A percentile compares a stretch with the other conserved stretches of the same genome.
Evolutionary conservation across 306 rosid genomes (phyloP).

Genomic region (Vicia faba): DNA sequence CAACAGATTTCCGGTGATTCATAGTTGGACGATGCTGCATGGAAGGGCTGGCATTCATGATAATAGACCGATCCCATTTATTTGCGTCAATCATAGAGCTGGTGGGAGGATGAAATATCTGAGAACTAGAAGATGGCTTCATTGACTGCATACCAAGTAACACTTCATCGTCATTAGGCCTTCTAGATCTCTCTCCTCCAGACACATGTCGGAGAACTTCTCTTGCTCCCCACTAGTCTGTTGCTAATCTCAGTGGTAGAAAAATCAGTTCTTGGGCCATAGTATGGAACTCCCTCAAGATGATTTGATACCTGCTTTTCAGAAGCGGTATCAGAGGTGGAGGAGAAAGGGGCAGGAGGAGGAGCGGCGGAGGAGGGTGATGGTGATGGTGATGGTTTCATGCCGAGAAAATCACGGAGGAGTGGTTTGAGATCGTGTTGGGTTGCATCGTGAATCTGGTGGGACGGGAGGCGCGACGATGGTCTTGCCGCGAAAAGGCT

Average conservation of each 20-base stretch:
- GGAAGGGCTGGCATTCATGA: slow-evolving; percentile 65
- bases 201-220: slow-evolving; percentile 73
- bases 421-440: slow-evolving; percentile 51
- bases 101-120: slow-evolving; percentile 66
- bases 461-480: too few relatives aligned
- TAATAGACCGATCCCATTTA: slow-evolving; percentile 68
- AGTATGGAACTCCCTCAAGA: slow-evolving; percentile 91
- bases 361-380: slow-evolving; percentile 68
- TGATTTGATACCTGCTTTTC: slow-evolving; percentile 74
- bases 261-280: slow-evolving; percentile 75
- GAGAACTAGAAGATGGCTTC: slow-evolving; percentile 67
- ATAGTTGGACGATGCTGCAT: slow-evolving; percentile 65
- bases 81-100: slow-evolving; percentile 55
- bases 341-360: slow-evolving; percentile 68
- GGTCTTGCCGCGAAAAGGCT: too few relatives aligned
- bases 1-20: too few relatives aligned
- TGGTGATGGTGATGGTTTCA: slow-evolving; percentile 52
- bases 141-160: slow-evolving; percentile 63
- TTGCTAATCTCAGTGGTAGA: slow-evolving; percentile 72
- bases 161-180: slow-evolving; percentile 71
- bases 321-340: slow-evolving; percentile 82
- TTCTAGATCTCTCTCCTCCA: slow-evolving; percentile 71
- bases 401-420: slow-evolving; percentile 87
- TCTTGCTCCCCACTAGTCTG: slow-evolving; percentile 72
- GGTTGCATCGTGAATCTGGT: too few relatives aligned